Base-by-base conservation (phyloP, 2,329 filamentous ascomycete species). In the Calonectria hawksworthii region DNA sequence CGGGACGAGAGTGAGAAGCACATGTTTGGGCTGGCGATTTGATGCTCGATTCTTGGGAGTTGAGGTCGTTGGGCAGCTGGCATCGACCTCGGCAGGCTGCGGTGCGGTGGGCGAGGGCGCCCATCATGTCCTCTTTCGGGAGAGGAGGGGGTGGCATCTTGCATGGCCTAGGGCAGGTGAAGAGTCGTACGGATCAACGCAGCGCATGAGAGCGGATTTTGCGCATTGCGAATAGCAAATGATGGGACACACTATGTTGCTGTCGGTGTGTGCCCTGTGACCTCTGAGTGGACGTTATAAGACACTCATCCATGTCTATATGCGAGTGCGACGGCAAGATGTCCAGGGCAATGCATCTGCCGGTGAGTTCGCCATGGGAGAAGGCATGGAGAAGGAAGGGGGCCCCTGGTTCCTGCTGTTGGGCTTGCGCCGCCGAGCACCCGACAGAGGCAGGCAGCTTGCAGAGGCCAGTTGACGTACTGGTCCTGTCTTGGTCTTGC, bases 111-210 rank as follows among this genome's bases (percentile, higher is more conserved):
- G 64, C 41, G 26, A 18, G 52, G 61, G 36, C 21, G 68, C 68
- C 67, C 56, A 66, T 68, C 54, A 68, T 72, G 73, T 32, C 69
- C 50, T 44, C 36, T 72, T 74, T 68, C 34, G 68, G 64, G 32
- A 52, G 68, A 68, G 76, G 68, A 63, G 68, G 61, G 66, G 73
- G 47, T 50, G 47, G 44, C 61, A 23, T 61, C 34, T 68, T 74
- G 63, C 72, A 56, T 71, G 66, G 76, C 54, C 36, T 36, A 56
- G 56, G 56, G 63, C 50, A 52, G 65, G 69, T 59, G 68, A 76
- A 47, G 47, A 28, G 75, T 10, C 69, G 73, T 47, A 69, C 68
- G 63, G 73, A 79, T 80, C 78, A 80, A 74, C 68, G 56, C 56
- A 36, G 23, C 56, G 56, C 56, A 28, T 16, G 2, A 18, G 21